Base-by-base conservation (phyloP, 1,139 yeast genomes). In the Blastobotrys elegans region DNA sequence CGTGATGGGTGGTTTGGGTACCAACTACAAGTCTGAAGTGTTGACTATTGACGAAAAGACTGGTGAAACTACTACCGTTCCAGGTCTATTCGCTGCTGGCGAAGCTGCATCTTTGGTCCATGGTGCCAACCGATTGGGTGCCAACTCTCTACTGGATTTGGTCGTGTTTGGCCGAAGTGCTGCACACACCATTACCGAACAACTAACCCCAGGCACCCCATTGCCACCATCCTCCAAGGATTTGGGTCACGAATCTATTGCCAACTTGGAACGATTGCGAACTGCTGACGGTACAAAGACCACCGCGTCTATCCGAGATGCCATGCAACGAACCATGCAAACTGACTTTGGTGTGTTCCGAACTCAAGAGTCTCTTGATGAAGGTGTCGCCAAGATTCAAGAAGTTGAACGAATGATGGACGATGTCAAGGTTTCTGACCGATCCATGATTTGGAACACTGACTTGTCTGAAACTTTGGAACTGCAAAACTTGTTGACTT, bases 1-100 rank as follows among this genome's bases (percentile, higher is more conserved):
- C 78, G 92, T 92, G 73, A 92, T 92, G 98, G 98, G 98, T 71
- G 98, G 98, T 82, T 86, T 92, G 59, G 98, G 98, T 70, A 92
- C 98, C 61, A 88, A 84, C 70, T 92, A 89, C 86, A 85, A 84
- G 61, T 97, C 97, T 76, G 97, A 92, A 74, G 97, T 82, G 44
- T 71, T 92, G 59, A 88, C 88, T 50, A 69, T 84, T 63, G 87
- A 84, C 66, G 89, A 79, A 64, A 10, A 30, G 16, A 79, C 85
- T 59, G 98, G 98, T 63, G 81, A 90, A 63, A 98, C 92, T 68
- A 81, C 78, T 66, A 80, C 86, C 60, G 95, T 92, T 54, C 95
- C 95, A 62, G 98, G 98, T 63, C 78, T 92, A 63, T 79, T 80
- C 69, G 97, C 98, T 22, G 89, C 97, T 76, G 98, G 98, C 78